phyloP scores from a whole-genome alignment of 2,329 filamentous ascomycete genomes.

The Aspergillus oerlinghausenensis region DNA sequence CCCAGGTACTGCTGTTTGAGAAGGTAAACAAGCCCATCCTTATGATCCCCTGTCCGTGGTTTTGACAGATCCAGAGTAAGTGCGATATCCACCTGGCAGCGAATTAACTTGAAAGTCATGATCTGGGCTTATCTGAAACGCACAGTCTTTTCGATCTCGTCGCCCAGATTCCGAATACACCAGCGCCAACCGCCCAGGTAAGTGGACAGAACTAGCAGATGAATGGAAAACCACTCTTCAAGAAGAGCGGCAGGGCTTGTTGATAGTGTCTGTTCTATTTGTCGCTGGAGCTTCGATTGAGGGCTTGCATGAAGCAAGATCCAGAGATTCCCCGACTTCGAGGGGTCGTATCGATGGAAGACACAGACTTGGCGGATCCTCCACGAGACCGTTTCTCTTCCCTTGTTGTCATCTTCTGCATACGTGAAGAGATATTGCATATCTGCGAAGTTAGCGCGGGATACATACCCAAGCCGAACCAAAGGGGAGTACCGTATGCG shows the following conservation, averaged over 20 bases:
- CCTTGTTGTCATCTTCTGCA: slow-evolving; percentile 2
- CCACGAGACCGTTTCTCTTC: slow-evolving; percentile 3
- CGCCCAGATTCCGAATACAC: slow-evolving; percentile 9
- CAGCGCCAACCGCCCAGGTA: slow-evolving; percentile 12
- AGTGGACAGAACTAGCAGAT: slow-evolving; percentile 7
- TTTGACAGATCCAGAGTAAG: slow-evolving; percentile 9
- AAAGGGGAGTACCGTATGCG: slow-evolving; percentile 4
- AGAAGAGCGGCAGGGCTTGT: neutral
- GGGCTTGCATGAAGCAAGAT: slow-evolving; percentile 13
- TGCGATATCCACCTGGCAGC: slow-evolving; percentile 8
- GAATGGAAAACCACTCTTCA: slow-evolving; percentile 9
- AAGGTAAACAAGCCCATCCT: neutral
- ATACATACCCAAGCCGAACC: no score
- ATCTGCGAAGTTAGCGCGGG: neutral
- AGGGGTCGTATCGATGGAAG: slow-evolving; percentile 13
- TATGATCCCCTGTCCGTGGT: neutral
- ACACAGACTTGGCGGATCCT: slow-evolving; percentile 15
- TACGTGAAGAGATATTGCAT: slow-evolving; percentile 15
- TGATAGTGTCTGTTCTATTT: slow-evolving; percentile 2
- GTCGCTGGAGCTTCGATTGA: slow-evolving; percentile 4
- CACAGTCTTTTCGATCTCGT: slow-evolving; percentile 10
- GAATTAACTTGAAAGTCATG: neutral
- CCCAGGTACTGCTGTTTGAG: slow-evolving; percentile 12
- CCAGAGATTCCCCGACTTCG: slow-evolving; percentile 11
- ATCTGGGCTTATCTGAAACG: neutral